phyloP scores from a whole-genome alignment of 768 basidiomycete species.

The Pholiota microspora region DNA sequence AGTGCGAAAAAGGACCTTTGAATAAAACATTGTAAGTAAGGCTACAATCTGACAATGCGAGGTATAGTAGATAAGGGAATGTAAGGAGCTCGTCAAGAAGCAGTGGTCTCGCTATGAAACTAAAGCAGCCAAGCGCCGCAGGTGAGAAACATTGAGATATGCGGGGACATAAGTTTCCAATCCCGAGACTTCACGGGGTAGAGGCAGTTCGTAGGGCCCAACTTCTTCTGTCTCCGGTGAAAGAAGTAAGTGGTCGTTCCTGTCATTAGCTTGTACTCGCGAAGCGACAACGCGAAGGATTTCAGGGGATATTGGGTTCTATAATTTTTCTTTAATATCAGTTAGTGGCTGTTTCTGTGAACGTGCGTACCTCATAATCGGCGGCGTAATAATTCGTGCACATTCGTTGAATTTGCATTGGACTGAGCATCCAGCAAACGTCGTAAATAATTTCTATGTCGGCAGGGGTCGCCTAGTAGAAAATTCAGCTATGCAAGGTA shows the following conservation, averaged over 20 bases:
- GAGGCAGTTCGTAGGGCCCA: constrained; percentile 89
- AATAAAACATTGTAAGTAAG: constrained; percentile 38
- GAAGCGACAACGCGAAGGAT: constrained; percentile 96
- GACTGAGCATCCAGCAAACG: constrained; percentile 99
- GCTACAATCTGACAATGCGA: constrained; percentile 40
- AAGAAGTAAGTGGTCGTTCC: constrained; percentile 94
- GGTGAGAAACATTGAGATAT: constrained; percentile 86
- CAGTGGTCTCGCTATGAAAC: constrained; percentile 36
- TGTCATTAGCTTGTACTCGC: constrained; percentile 92
- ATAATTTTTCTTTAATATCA: neutral
- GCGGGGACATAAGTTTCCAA: constrained; percentile 96
- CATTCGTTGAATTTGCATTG: constrained; percentile 99
- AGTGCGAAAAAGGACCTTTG: constrained; percentile 23
- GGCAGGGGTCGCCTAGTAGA: constrained; percentile 76
- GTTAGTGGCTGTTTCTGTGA: neutral
- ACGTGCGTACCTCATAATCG: constrained; percentile 83
- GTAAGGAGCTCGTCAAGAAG: constrained; percentile 13
- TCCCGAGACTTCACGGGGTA: constrained; percentile 92
- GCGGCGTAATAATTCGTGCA: constrained; percentile 99
- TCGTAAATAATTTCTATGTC: constrained; percentile 99
- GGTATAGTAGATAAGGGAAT: constrained; percentile 35
- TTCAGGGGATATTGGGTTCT: constrained; percentile 97
- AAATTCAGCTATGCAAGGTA: neutral
- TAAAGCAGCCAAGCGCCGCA: constrained; percentile 83
- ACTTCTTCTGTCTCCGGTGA: constrained; percentile 98